Evolutionary conservation across 805 yeast genomes (phyloP).

Genomic region (Zygoascus ofunaensis): DNA sequence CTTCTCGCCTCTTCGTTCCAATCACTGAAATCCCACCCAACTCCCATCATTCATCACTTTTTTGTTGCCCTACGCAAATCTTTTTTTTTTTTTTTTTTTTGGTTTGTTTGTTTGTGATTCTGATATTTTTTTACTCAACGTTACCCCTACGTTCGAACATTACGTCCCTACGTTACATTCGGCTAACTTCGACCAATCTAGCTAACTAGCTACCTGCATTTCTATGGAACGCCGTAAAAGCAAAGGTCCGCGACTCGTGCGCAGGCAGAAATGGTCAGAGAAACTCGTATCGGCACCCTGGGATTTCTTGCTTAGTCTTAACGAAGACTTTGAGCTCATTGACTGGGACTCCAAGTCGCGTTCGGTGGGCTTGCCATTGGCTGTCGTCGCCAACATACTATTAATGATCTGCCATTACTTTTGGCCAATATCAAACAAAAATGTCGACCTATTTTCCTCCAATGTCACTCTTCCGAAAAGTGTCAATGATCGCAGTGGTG

Average conservation of each 20-base stretch:
- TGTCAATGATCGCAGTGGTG: too few relatives aligned
- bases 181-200: too few relatives aligned
- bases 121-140: too few relatives aligned
- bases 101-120: too few relatives aligned
- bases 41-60: too few relatives aligned
- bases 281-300: slow-evolving; percentile 16
- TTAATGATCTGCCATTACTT: slow-evolving; percentile 15
- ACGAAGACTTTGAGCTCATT: slow-evolving; percentile 20
- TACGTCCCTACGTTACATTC: too few relatives aligned
- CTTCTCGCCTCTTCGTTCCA: too few relatives aligned
- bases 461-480: not conserved
- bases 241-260: not conserved
- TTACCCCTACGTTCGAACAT: too few relatives aligned
- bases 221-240: not conserved
- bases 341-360: slow-evolving; percentile 25
- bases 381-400: slow-evolving; percentile 14
- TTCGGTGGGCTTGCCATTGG: slow-evolving; percentile 17
- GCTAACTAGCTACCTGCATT: too few relatives aligned
- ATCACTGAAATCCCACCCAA: too few relatives aligned
- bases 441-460: slow-evolving; percentile 9
- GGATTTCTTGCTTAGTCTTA: slow-evolving; percentile 20
- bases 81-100: too few relatives aligned
- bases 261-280: not conserved
- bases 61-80: too few relatives aligned
- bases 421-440: not conserved